Evolutionary conservation across 192 early-diverging fungal genomes (phyloP).

Genomic region (Coemansia umbellata): DNA sequence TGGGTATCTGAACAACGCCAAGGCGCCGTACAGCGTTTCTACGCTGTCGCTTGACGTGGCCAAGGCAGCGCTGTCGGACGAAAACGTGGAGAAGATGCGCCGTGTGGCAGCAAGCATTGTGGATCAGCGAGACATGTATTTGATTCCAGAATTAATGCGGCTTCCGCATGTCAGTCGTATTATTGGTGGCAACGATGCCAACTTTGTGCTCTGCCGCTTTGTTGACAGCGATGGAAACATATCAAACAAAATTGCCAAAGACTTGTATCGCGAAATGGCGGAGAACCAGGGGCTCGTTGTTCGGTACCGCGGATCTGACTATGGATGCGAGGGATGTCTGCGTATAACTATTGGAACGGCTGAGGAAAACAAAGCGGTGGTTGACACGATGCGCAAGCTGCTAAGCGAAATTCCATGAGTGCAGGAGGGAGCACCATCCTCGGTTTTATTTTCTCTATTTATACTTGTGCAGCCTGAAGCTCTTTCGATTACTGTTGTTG

Average conservation of each 20-base stretch:
- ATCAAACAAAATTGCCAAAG: slow-evolving; percentile 66
- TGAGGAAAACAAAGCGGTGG: slow-evolving; percentile 72
- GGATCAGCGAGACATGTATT: slow-evolving; percentile 57
- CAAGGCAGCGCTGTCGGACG: slow-evolving; percentile 67
- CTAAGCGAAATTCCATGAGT: slow-evolving; percentile 11
- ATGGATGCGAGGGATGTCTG: slow-evolving; percentile 90
- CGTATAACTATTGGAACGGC: slow-evolving; percentile 90
- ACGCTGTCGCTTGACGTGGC: slow-evolving; percentile 81
- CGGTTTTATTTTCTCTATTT: not conserved
- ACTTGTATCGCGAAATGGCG: slow-evolving; percentile 82
- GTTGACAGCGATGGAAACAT: slow-evolving; percentile 62
- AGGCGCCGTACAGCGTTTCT: slow-evolving; percentile 98
- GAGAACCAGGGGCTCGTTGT: slow-evolving; percentile 85
- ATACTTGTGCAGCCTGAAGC: not conserved
- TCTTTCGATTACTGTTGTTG: not conserved
- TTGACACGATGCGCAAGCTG: slow-evolving; percentile 49
- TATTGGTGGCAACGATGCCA: slow-evolving; percentile 86
- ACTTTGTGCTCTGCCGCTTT: slow-evolving; percentile 91
- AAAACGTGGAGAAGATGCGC: slow-evolving; percentile 67
- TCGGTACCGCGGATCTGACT: slow-evolving; percentile 87
- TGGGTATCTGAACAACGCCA: slow-evolving; percentile 91
- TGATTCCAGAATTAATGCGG: slow-evolving; percentile 61
- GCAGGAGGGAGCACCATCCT: too few relatives aligned
- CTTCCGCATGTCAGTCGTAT: slow-evolving; percentile 69
- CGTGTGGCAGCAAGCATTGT: slow-evolving; percentile 57